These are phyloP conservation scores for Truncatella angustata DNA, from an alignment of 2,329 filamentous ascomycete species.

Conservation along the genomic window DNA sequence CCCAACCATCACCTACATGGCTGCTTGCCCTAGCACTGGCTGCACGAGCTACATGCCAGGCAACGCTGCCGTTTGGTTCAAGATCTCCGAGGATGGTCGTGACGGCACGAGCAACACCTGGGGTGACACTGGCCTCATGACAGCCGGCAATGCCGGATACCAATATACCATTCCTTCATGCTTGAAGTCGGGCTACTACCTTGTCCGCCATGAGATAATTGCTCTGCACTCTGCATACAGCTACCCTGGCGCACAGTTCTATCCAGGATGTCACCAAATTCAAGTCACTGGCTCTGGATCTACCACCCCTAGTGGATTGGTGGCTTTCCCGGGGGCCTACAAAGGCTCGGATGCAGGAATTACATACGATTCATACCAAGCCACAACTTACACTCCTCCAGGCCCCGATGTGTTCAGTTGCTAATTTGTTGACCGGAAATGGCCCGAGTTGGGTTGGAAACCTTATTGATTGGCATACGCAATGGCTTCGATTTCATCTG, in stretches of 20 bases:
- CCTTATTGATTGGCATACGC: background rate
- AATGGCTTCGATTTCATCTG: background rate
- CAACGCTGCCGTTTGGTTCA: conserved; percentile 51
- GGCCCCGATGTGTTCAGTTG: conserved; percentile 48
- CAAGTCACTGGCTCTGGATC: conserved; percentile 14
- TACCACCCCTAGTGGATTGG: conserved; percentile 19
- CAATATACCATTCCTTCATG: conserved; percentile 54
- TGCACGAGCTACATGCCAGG: conserved; percentile 20
- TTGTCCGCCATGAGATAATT: conserved; percentile 42
- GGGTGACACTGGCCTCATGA: conserved; percentile 45
- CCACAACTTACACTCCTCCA: conserved; percentile 42
- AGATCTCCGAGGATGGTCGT: conserved; percentile 49
- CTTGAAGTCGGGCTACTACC: conserved; percentile 46
- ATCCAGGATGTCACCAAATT: conserved; percentile 16
- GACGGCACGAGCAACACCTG: conserved; percentile 48
- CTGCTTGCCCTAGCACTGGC: conserved; percentile 48
- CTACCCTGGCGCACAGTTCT: conserved; percentile 17
- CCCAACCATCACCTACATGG: conserved; percentile 59
- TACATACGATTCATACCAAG: conserved; percentile 50
- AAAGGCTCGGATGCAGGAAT: conserved; percentile 47
- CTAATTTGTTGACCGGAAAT: conserved; percentile 20
- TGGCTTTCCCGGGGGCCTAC: conserved; percentile 55
- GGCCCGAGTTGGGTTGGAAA: background rate
- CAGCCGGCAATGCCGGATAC: conserved; percentile 38
- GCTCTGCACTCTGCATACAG: conserved; percentile 33